Conservation (phyloP, 2,329 filamentous ascomycete genomes). For the Aspergillus fischeri region DNA sequence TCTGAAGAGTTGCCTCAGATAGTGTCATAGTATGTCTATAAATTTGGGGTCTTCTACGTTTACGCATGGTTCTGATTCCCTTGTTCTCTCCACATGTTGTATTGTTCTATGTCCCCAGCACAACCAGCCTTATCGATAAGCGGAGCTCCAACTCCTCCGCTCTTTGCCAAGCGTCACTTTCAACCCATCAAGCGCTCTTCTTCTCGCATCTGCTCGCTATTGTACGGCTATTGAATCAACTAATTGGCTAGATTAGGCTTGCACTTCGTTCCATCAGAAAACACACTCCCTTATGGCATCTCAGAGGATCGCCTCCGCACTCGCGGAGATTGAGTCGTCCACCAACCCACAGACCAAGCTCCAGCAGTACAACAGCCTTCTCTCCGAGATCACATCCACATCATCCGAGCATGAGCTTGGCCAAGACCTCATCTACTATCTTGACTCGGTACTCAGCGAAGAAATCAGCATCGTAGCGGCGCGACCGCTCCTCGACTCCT, state of each 20-base stretch:
- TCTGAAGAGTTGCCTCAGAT: background rate
- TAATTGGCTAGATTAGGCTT: background rate
- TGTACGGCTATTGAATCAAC: too few relatives aligned
- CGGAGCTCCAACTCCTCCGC: constrained; percentile 3
- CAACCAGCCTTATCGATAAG: constrained; percentile 24
- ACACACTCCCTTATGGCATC: constrained; percentile 43
- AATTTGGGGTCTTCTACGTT: background rate
- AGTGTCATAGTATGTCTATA: background rate
- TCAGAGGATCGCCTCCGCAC: constrained; percentile 44
- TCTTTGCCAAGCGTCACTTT: background rate
- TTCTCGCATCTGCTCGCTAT: background rate
- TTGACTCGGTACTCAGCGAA: constrained; percentile 66
- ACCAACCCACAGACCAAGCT: constrained; percentile 48
- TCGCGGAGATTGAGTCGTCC: constrained; percentile 49
- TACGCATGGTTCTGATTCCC: too few relatives aligned
- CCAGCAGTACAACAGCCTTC: constrained; percentile 55
- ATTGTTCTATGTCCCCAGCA: background rate
- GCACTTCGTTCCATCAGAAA: background rate
- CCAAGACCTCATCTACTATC: constrained; percentile 63
- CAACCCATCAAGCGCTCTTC: background rate
- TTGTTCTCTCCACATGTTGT: too few relatives aligned
- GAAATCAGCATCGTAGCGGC: constrained; percentile 72
- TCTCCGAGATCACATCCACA: constrained; percentile 51
- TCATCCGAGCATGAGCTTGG: constrained; percentile 45
- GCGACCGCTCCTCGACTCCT: constrained; percentile 64